A percentile compares a stretch with the other conserved stretches of the same genome.
Conservation (phyloP, 768 basidiomycete species). For the Astraeus odoratus region DNA sequence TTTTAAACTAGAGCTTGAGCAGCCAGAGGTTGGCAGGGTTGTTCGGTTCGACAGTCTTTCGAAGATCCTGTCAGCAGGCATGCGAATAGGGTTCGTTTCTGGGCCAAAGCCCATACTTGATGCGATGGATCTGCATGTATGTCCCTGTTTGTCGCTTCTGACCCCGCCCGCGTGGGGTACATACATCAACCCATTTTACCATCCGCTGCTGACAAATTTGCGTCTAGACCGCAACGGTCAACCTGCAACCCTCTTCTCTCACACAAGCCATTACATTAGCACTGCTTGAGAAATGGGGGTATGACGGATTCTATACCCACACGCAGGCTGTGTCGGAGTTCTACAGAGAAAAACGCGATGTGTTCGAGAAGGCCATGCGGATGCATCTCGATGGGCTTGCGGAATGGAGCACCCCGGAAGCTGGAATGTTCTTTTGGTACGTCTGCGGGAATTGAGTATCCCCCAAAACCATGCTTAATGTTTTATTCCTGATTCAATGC, state of each 20-base stretch:
- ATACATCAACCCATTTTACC: neutral
- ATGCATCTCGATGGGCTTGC: constrained; percentile 74
- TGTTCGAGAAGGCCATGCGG: constrained; percentile 71
- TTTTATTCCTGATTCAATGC: neutral
- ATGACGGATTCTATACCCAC: constrained; percentile 67
- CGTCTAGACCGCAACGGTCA: constrained; percentile 54
- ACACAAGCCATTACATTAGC: constrained; percentile 56
- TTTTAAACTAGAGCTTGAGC: constrained; percentile 69
- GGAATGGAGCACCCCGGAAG: constrained; percentile 63
- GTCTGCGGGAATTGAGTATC: constrained; percentile 20
- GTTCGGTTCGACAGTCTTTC: constrained; percentile 87
- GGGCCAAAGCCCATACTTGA: constrained; percentile 64
- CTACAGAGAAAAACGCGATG: constrained; percentile 65
- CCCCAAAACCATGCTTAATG: constrained; percentile 1
- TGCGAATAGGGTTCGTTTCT: constrained; percentile 75
- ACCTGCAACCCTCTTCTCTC: constrained; percentile 59
- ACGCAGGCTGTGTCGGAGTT: constrained; percentile 62
- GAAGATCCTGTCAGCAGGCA: constrained; percentile 72
- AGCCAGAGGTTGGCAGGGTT: constrained; percentile 67
- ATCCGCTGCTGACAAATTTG: neutral
- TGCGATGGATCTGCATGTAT: constrained; percentile 64
- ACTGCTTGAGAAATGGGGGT: constrained; percentile 66
- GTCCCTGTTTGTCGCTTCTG: constrained; percentile 19
- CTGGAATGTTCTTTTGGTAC: constrained; percentile 88
- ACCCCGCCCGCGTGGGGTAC: neutral